Evolutionary conservation across 1,284 basidiomycete genomes (phyloP).

Genomic region (Mycosarcoma mackinlayi): DNA sequence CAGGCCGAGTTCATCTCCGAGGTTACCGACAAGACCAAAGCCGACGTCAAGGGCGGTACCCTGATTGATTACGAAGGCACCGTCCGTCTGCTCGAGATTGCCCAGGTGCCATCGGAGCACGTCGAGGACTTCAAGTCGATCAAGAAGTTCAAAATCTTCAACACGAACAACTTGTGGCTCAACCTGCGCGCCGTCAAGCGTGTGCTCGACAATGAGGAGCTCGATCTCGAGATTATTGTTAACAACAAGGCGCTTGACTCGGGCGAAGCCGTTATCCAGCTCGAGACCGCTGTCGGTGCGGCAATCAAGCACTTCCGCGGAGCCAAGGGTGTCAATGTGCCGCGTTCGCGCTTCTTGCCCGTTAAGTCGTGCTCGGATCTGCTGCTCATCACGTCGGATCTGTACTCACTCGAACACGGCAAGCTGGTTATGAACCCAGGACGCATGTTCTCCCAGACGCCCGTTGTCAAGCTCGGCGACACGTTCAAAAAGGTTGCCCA

Average conservation of each 20-base stretch:
- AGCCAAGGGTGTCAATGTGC: slow-evolving; percentile 97
- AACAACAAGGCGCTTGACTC: slow-evolving; percentile 78
- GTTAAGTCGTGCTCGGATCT: slow-evolving; percentile 78
- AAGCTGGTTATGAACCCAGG: slow-evolving; percentile 80
- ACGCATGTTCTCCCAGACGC: slow-evolving; percentile 79
- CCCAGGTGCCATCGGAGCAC: slow-evolving; percentile 97
- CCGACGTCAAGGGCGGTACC: slow-evolving; percentile 99
- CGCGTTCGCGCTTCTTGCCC: slow-evolving; percentile 95
- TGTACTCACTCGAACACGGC: slow-evolving; percentile 95
- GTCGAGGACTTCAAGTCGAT: slow-evolving; percentile 97
- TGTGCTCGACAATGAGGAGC: slow-evolving; percentile 87
- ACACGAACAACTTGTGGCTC: slow-evolving; percentile 96
- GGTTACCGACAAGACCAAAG: slow-evolving; percentile 99
- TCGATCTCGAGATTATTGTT: slow-evolving; percentile 88
- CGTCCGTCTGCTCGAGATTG: slow-evolving; percentile 94
- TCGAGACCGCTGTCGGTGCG: slow-evolving; percentile 97
- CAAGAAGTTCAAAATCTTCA: slow-evolving; percentile 71
- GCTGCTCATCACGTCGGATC: slow-evolving; percentile 94
- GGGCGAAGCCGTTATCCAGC: slow-evolving; percentile 84
- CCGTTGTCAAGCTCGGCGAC: slow-evolving; percentile 96
- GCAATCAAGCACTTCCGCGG: slow-evolving; percentile 94
- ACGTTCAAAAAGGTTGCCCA: slow-evolving; percentile 83
- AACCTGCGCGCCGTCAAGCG: slow-evolving; percentile 90
- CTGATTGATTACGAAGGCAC: slow-evolving; percentile 92
- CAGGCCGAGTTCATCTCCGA: slow-evolving; percentile 69